Conservation (phyloP, 768 basidiomycete genomes). For the Hygrocybe coccinea region DNA sequence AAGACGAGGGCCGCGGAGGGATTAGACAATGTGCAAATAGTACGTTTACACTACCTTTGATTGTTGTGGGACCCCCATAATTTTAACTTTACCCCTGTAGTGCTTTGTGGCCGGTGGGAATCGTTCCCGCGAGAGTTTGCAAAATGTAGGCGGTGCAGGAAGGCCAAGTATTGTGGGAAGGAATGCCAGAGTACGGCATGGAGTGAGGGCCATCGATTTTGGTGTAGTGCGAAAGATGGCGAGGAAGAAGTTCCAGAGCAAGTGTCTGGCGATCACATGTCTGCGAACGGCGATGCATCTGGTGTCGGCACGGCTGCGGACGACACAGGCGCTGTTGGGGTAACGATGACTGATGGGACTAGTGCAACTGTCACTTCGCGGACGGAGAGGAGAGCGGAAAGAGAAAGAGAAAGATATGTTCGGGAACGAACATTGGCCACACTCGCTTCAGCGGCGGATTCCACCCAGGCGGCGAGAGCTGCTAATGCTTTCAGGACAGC, state of each 20-base stretch:
- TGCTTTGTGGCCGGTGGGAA: conserved; percentile 97
- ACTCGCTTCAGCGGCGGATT: neutral
- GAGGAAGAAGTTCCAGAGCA: conserved; percentile 36
- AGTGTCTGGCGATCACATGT: neutral
- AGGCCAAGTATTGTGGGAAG: conserved; percentile 98
- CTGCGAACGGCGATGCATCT: neutral
- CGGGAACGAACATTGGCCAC: neutral
- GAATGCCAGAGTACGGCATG: conserved; percentile 95
- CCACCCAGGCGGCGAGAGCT: neutral
- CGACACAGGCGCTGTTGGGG: neutral
- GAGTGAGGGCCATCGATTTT: conserved; percentile 94
- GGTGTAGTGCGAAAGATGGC: conserved; percentile 69
- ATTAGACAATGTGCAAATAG: conserved; percentile 97
- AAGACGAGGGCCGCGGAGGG: conserved; percentile 89
- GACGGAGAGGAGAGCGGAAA: conserved; percentile 2
- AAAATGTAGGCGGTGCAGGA: conserved; percentile 91
- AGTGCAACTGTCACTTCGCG: conserved; percentile 7
- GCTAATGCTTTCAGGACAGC: neutral
- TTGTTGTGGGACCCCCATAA: no score
- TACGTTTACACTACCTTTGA: conserved; percentile 36
- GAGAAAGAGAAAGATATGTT: conserved; percentile 1
- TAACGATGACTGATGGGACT: neutral
- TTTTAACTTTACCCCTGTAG: conserved; percentile 29
- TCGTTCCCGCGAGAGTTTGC: conserved; percentile 90
- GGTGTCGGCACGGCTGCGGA: neutral